Evolutionary conservation across 306 rosid genomes (phyloP).

Genomic region (Mimosa bimucronata): DNA sequence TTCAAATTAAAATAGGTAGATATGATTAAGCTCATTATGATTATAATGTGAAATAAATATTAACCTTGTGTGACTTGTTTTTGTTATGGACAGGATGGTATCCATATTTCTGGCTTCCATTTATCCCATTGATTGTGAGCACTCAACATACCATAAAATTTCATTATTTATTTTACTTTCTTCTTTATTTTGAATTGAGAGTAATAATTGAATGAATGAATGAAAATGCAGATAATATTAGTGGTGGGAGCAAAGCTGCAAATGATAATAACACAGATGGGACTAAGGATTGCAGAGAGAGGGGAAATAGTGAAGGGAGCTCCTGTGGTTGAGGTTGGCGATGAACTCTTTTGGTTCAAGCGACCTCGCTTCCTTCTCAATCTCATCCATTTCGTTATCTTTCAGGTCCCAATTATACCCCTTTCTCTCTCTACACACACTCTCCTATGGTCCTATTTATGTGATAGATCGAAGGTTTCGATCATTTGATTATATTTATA

Average conservation of each 20-base stretch:
- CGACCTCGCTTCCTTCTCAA: conserved; percentile 63
- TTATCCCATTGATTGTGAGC: conserved; percentile 77
- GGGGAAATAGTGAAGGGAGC: conserved; percentile 78
- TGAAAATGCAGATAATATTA: conserved; percentile 57
- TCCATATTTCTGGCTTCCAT: conserved; percentile 81
- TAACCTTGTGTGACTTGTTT: neutral
- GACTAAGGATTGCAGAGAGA: conserved; percentile 63
- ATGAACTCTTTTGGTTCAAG: conserved; percentile 83
- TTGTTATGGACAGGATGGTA: conserved; percentile 60
- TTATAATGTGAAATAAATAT: no score
- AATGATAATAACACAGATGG: conserved; percentile 76
- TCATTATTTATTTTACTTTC: neutral
- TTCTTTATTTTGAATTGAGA: neutral
- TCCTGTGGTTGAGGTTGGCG: conserved; percentile 75
- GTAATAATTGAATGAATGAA: neutral
- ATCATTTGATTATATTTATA: no score
- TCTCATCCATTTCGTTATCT: conserved; percentile 71
- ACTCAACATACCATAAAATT: neutral
- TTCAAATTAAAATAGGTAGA: neutral
- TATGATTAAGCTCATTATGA: neutral
- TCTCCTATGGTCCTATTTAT: no score
- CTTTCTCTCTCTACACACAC: no score
- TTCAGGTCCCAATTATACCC: conserved; percentile 52
- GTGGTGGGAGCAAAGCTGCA: conserved; percentile 79
- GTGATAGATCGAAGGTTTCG: no score